phyloP scores from a whole-genome alignment of 1,139 yeast genomes.

The Suhomyces kunorum region DNA sequence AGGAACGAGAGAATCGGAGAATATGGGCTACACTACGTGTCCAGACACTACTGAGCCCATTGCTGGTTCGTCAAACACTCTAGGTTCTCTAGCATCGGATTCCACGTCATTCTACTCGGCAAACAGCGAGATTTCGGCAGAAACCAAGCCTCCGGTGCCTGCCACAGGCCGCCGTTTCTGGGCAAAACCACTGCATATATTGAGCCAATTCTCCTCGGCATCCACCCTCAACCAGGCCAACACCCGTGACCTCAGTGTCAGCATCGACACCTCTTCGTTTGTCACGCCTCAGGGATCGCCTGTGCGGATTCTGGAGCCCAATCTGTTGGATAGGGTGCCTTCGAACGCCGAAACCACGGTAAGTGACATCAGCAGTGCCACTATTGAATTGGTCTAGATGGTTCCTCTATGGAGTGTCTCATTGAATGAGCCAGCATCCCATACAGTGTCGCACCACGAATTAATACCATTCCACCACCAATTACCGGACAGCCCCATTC shows the following conservation, averaged over 20 bases:
- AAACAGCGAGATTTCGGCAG: conserved; percentile 14
- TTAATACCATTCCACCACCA: too few relatives aligned
- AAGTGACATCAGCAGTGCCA: conserved; percentile 2
- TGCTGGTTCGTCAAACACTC: conserved; percentile 1
- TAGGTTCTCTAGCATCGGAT: conserved; percentile 11
- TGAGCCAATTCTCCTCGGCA: conserved; percentile 23
- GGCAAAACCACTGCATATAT: conserved; percentile 32
- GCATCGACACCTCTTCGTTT: conserved; percentile 28
- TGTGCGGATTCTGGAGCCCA: background rate
- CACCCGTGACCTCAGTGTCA: conserved; percentile 22
- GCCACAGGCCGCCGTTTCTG: conserved; percentile 13
- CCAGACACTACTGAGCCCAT: background rate
- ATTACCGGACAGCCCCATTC: too few relatives aligned
- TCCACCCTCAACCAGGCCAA: conserved; percentile 15
- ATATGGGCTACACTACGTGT: background rate
- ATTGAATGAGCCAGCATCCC: too few relatives aligned
- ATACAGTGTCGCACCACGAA: too few relatives aligned
- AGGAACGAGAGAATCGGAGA: background rate
- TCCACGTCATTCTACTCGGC: conserved; percentile 19
- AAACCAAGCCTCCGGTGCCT: background rate
- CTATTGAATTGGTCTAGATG: background rate
- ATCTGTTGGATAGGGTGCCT: background rate
- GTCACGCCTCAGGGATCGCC: conserved; percentile 11
- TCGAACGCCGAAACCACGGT: conserved; percentile 1
- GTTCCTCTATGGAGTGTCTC: too few relatives aligned